Base-by-base conservation (phyloP, 495 filamentous ascomycete genomes). In the Recurvomyces mirabilis region DNA sequence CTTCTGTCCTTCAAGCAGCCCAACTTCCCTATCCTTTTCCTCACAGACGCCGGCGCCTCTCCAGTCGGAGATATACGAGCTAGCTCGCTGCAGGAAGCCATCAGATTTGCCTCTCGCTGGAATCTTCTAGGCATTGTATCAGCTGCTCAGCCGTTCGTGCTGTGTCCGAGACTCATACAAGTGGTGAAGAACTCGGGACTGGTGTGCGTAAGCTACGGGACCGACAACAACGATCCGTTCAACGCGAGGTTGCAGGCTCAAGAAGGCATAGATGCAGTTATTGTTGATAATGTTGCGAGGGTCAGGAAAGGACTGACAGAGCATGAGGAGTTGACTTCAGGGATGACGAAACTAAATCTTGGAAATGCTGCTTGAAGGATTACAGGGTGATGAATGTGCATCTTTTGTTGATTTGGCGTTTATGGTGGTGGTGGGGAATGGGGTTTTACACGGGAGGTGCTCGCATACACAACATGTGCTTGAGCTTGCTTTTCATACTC, bases 171-270 rank as follows among this genome's bases (percentile, higher is more conserved):
- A n/a, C 64, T 99, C 39, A 86, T 99, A 11, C 82, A 78, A 52
- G 87, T 94, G n/a, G 86, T 99, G 13, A 96, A 95, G 66, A 85
- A 93, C 64, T 83, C 75, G 18, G 91, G 91, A 12, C 64, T 99
- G 36, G 87, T 96, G 4, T 96, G 93, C 56, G 86, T 95, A n/a
- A 91, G 84, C 29, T 99, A 99, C 55, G 91, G 91, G 25, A 63
- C 66, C 24, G 62, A 83, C 55, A 99, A 99, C 57, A 96, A 99
- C 51, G 78, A 94, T 21, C 74, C 82, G 14, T 66, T 68, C 30
- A 80, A 91, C 47, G 87, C 93, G 13, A 79, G 89, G 68, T 67
- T 80, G 47, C 91, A 98, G 79, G 87, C 93, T 13, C 79, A 86
- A 18, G 84, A 94, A 61, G 91, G 91, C 34, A 93, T 98, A 39